Evolutionary conservation across 106 monocot genomes (phyloP), one percentile per base, ranked within the genome.

Genomic region (Gastrodia elata): DNA sequence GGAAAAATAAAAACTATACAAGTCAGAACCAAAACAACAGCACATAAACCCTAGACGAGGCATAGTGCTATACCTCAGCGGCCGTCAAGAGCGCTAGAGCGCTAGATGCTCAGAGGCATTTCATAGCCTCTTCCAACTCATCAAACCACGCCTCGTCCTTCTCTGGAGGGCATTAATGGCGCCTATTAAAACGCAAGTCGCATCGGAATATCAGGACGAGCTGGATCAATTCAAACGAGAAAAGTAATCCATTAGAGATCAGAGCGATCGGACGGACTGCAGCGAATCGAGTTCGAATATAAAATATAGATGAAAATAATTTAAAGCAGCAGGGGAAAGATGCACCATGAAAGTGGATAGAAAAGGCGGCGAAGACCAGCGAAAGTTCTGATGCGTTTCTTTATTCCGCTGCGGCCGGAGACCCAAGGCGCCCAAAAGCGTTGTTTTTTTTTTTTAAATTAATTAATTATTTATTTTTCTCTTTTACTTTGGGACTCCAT

Each of bases 301-400:
- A n/a, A 52, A 30, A 59, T 59, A 59, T 27, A 59, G 5, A 1
- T 7, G 7, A 2, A 59, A 27, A 59, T 3, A 59, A 59, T 27
- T 25, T 59, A 1, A 59, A 32, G 28, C 30, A 32, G 30, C 10
- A 61, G 13, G 61, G 30, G 32, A 61, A 61, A 32, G 13, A 61
- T 27, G n/a, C 61, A n/a, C 32, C 28, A 32, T 30, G 32, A 61
- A 61, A 61, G 27, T 24, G 13, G 27, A 61, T 11, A 61, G 61
- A 52, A 22, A 30, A 11, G 61, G 61, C 61, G 61, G 28, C 61
- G 32, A 61, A 1, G 61, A 28, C 30, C 30, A 32, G 61, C 61
- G 61, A 32, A 61, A 61, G 61, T 61, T 61, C 61, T 61, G 27
- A 61, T 61, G 32, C 61, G 30, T 61, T n/a, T 32, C 30, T 61